These are phyloP conservation scores for Volutella citrinella DNA, from an alignment of 2,329 filamentous ascomycete species.

Conservation along the genomic window DNA sequence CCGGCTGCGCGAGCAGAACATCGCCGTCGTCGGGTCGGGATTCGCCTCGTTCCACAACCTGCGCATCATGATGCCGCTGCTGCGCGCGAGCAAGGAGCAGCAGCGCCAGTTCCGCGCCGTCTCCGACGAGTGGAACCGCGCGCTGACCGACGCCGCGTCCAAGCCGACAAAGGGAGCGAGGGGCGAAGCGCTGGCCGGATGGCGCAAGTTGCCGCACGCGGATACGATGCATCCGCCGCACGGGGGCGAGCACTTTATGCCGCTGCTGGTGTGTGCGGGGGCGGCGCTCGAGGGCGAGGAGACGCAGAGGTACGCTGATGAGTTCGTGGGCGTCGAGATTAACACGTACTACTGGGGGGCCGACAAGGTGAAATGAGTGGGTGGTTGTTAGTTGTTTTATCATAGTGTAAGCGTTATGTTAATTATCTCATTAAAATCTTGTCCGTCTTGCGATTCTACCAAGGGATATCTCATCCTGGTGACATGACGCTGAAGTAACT, in stretches of 20 bases:
- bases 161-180: conserved; percentile 33
- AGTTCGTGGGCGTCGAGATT: conserved; percentile 47
- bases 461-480: too few relatives aligned
- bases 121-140: conserved; percentile 43
- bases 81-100: conserved; percentile 17
- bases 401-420: too few relatives aligned
- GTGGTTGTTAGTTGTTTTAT: not conserved
- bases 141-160: conserved; percentile 39
- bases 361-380: conserved; percentile 16
- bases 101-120: conserved; percentile 22
- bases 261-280: conserved; percentile 54
- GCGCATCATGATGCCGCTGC: conserved; percentile 40
- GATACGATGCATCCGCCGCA: conserved; percentile 52
- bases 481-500: too few relatives aligned
- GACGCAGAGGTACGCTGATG: conserved; percentile 45
- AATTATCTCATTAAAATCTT: too few relatives aligned
- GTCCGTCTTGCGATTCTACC: too few relatives aligned
- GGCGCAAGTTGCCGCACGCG: conserved; percentile 46
- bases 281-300: conserved; percentile 43
- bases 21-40: conserved; percentile 59
- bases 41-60: conserved; percentile 59
- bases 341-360: conserved; percentile 55
- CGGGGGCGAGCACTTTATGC: conserved; percentile 58
- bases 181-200: conserved; percentile 39
- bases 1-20: conserved; percentile 46